Percentiles rank a stretch among this genome's conserved stretches.
These are phyloP conservation scores for Pythium scleroteichum DNA, from an alignment of 352 stramenopile species.

Conservation along the genomic window DNA sequence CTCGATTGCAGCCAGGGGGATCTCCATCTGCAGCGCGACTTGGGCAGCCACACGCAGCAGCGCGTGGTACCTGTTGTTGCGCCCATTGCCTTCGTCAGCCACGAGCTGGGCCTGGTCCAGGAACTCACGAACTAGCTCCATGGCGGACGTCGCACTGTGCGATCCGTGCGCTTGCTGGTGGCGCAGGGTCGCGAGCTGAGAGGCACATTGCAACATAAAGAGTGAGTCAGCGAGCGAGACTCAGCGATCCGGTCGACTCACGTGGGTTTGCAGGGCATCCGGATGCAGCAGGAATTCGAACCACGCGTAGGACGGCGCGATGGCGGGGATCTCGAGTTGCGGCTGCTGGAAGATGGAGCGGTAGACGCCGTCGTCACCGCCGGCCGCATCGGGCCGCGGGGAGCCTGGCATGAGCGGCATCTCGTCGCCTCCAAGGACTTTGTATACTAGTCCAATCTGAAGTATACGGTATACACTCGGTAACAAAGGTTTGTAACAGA, in stretches of 20 bases:
- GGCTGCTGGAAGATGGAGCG: conserved; percentile 85
- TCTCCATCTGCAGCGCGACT: conserved; percentile 73
- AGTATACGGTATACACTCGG: conserved; percentile 9
- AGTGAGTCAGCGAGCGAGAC: too few species aligned
- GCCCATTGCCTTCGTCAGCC: conserved; percentile 68
- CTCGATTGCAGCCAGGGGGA: conserved; percentile 60
- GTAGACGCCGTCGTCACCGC: conserved; percentile 71
- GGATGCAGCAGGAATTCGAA: conserved; percentile 87
- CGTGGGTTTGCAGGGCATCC: conserved; percentile 69
- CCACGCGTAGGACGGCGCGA: conserved; percentile 73
- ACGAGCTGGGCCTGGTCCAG: conserved; percentile 83
- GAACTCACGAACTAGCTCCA: conserved; percentile 82
- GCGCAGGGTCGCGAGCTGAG: conserved; percentile 54
- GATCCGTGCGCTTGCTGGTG: conserved; percentile 43
- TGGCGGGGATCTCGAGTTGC: conserved; percentile 66
- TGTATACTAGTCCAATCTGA: not conserved
- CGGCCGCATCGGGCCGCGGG: conserved; percentile 44
- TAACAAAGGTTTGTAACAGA: too few species aligned
- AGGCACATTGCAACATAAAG: too few species aligned
- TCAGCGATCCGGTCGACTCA: too few species aligned
- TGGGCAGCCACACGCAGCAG: conserved; percentile 73
- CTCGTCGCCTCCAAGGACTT: too few species aligned
- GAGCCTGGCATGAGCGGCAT: conserved; percentile 71
- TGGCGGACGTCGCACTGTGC: conserved; percentile 67
- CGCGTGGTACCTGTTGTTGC: conserved; percentile 74